Percentiles rank a stretch among this genome's conserved stretches.
phyloP scores from a whole-genome alignment of 2,329 filamentous ascomycete genomes.

The Cladosporium oxysporum region DNA sequence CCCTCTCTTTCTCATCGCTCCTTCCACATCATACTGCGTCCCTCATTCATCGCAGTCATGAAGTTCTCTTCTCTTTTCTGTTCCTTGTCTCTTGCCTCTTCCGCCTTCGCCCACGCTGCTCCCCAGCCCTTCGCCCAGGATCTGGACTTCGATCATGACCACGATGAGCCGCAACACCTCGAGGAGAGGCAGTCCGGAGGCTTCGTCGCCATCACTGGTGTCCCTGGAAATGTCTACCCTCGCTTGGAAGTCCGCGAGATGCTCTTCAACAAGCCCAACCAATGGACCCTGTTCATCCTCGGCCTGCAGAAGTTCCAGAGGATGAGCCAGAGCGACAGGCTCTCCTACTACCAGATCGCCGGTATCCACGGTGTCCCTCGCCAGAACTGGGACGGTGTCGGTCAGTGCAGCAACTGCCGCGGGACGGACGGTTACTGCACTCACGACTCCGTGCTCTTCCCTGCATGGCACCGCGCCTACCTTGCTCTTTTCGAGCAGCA shows the following conservation, averaged over 20 bases:
- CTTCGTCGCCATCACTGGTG: slow-evolving; percentile 24
- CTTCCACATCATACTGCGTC: slow-evolving; percentile 14
- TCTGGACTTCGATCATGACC: background rate
- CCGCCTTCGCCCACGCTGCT: slow-evolving; percentile 18
- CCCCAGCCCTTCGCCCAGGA: slow-evolving; percentile 11
- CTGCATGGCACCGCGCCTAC: slow-evolving; percentile 38
- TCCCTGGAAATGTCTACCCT: slow-evolving; percentile 24
- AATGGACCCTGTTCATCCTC: slow-evolving; percentile 30
- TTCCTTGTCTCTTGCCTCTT: slow-evolving; percentile 15
- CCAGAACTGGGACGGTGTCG: slow-evolving; percentile 34
- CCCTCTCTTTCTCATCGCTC: slow-evolving; percentile 7
- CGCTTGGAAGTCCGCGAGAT: slow-evolving; percentile 32
- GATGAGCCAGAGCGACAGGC: slow-evolving; percentile 23
- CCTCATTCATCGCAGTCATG: slow-evolving; percentile 21
- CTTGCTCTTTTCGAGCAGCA: slow-evolving; percentile 39
- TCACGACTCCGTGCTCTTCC: slow-evolving; percentile 39
- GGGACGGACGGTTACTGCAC: slow-evolving; percentile 38
- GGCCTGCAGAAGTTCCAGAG: slow-evolving; percentile 30
- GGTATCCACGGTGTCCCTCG: slow-evolving; percentile 38
- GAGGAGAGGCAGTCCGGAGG: slow-evolving; percentile 21
- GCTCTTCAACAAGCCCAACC: slow-evolving; percentile 27
- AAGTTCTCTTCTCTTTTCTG: slow-evolving; percentile 24
- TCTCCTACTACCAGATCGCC: slow-evolving; percentile 32
- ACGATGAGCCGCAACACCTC: slow-evolving; percentile 3
- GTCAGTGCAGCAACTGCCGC: slow-evolving; percentile 30